Base-by-base conservation (phyloP, 768 basidiomycete genomes). In the Auricularia auricula-judae region DNA sequence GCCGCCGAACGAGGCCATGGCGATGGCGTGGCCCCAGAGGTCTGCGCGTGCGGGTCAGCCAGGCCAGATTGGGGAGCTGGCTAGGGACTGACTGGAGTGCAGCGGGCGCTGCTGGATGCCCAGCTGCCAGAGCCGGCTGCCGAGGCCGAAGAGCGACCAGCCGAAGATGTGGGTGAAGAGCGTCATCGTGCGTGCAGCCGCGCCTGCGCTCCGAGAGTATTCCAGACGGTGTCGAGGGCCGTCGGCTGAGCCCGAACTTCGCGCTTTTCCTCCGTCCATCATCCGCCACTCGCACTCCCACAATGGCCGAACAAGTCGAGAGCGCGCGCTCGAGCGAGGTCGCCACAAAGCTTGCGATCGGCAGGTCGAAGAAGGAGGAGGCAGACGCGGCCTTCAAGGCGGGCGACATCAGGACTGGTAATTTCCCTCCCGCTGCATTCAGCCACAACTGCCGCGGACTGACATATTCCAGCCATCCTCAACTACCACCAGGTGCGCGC, bases 121-220 rank as follows among this genome's bases (percentile, higher is more conserved):
- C 29, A 97, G 85, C 76, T 95, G 93, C 70, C 90, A 91, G 66
- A 93, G 79, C 65, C 94, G 82, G 21, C 87, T 86, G 23, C 86
- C 86, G 65, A 97, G 86, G 53, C 93, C 93, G 71, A 93, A 87
- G 64, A 82, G 74, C 2, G 90, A 88, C 75, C 91, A 91, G 51
- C 90, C 89, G 71, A 91, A 73, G 67, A 92, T 75, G 71, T 84
- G 89, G 61, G 84, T 76, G 64, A 88, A 77, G 71, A 91, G 76
- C 51, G 87, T 72, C 86, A 89, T 90, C 64, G 63, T 51, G 18
- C 18, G 14, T 5, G 14, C 47, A 18, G 18, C 10, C 47, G 47
- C 16, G 47, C 18, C 10, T 42, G 39, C 39, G 39, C 8, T 42
- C 7, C 39, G 12, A 42, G 29, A 29, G 29, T 29, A 3, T 29